Evolutionary conservation across 257 asterid genomes (phyloP), one percentile per base, ranked within the genome.

Genomic region (Nyctanthes arbortristis): DNA sequence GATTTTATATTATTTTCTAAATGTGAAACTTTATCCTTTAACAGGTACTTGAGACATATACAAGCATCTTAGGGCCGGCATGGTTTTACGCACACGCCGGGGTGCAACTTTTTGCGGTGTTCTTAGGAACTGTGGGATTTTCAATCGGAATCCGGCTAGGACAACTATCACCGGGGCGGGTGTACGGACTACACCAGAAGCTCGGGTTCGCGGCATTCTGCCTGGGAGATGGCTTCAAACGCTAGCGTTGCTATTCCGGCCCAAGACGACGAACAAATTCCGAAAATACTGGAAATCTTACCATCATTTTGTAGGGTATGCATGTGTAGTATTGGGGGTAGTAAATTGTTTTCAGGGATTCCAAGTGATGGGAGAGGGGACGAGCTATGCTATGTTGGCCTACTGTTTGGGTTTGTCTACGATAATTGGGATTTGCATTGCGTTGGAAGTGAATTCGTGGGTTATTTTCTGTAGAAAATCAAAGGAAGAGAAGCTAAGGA

Each of bases 231-330:
- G 97, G 93, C 77, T 91, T 60, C 99, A 93, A 56, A 89, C 99
- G 2, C 32, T 85, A 77, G 99, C 99, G 0, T 69, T 93, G 55
- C 22, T 93, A 20, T 89, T 93, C 57, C 77, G 97, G 82, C 99
- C 99, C 1, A 89, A 81, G 58, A 86, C 96, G 5, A 93, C 97
- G 8, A 69, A 93, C 60, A 89, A 86, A 39, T 89, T 82, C 18
- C 74, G 99, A 58, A 89, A 82, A 56, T 93, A 93, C 10, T 93
- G 99, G 99, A 93, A 93, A 66, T 93, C 99, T 0, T 93, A 93
- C 61, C 99, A 93, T 33, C 99, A 91, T 45, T 84, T 93, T 66
- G 99, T 91, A 4, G 99, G 99, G 4, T 93, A 93, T 69, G 95
- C 84, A 0, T 91, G 99, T 75, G 93, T 89, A 5, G 78, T 91